Evolutionary conservation across 73 alveolate genomes (phyloP).

Genomic region (Tetrahymena malaccensis): DNA sequence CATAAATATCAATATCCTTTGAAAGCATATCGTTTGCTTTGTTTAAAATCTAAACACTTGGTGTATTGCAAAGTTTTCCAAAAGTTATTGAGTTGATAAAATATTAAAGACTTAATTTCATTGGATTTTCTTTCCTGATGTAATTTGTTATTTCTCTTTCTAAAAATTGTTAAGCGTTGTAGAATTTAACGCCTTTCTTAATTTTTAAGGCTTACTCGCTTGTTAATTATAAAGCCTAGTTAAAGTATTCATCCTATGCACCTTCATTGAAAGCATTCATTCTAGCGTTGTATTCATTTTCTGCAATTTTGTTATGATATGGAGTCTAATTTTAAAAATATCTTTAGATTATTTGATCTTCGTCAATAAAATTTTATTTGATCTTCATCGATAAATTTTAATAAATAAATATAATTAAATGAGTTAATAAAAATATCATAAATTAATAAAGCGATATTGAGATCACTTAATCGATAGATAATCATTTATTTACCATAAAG

Average conservation of each 20-base stretch:
- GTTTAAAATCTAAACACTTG: neutral
- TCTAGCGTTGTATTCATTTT: too few species aligned
- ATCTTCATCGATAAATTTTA: too few species aligned
- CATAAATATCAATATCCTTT: neutral
- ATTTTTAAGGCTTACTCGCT: neutral
- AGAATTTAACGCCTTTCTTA: neutral
- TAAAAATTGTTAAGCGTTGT: neutral
- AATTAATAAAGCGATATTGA: too few species aligned
- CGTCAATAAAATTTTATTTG: too few species aligned
- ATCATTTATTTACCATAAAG: too few species aligned
- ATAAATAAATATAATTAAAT: too few species aligned
- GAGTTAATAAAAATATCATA: too few species aligned
- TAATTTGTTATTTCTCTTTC: neutral
- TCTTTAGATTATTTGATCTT: too few species aligned
- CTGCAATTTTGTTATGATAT: neutral
- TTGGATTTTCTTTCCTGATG: neutral
- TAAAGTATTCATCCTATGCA: neutral
- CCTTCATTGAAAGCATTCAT: neutral
- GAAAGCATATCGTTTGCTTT: neutral
- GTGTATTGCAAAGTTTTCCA: neutral
- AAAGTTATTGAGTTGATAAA: neutral
- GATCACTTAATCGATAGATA: too few species aligned
- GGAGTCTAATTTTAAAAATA: neutral
- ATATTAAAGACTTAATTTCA: neutral
- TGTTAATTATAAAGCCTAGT: neutral